These are phyloP conservation scores for Euphorbia celastroides DNA, from an alignment of 441 rosid genomes.

Conservation along the genomic window DNA sequence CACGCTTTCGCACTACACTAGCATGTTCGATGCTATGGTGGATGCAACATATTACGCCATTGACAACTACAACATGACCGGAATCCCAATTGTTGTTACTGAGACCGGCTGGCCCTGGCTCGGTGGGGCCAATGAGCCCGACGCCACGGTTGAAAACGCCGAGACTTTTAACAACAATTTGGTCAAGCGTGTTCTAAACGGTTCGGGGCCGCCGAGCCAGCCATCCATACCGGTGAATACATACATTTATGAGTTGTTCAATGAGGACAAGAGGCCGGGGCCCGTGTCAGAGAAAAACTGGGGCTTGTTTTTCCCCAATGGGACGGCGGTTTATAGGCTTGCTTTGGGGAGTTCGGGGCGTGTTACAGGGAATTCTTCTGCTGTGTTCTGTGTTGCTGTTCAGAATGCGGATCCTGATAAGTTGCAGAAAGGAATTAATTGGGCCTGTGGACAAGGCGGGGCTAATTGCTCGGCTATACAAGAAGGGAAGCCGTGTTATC, in stretches of 20 bases:
- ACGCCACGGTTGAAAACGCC: conserved; percentile 67
- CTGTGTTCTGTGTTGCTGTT: conserved; percentile 68
- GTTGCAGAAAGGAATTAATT: conserved; percentile 67
- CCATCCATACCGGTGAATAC: conserved; percentile 56
- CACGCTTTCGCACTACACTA: conserved; percentile 76
- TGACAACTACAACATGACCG: conserved; percentile 56
- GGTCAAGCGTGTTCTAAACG: conserved; percentile 65
- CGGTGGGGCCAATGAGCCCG: conserved; percentile 69
- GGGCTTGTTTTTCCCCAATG: conserved; percentile 77
- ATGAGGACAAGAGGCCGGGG: conserved; percentile 75
- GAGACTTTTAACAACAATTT: conserved; percentile 63
- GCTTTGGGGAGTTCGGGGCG: conserved; percentile 32
- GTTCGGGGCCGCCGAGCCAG: conserved; percentile 88
- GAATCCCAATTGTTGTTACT: conserved; percentile 68
- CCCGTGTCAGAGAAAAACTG: conserved; percentile 74
- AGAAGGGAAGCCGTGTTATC: conserved; percentile 56
- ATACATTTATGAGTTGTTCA: conserved; percentile 81
- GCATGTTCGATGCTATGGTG: conserved; percentile 98
- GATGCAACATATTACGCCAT: conserved; percentile 92
- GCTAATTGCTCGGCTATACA: conserved; percentile 72
- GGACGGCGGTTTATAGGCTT: conserved; percentile 59
- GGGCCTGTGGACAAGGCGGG: conserved; percentile 97
- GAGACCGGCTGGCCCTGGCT: conserved; percentile 96
- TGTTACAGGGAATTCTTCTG: conserved; percentile 39
- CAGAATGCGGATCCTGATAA: conserved; percentile 53